Percentiles rank a stretch among this genome's conserved stretches.
Evolutionary conservation across 208 protist species (phyloP).

Genomic region (Willaertia magna): DNA sequence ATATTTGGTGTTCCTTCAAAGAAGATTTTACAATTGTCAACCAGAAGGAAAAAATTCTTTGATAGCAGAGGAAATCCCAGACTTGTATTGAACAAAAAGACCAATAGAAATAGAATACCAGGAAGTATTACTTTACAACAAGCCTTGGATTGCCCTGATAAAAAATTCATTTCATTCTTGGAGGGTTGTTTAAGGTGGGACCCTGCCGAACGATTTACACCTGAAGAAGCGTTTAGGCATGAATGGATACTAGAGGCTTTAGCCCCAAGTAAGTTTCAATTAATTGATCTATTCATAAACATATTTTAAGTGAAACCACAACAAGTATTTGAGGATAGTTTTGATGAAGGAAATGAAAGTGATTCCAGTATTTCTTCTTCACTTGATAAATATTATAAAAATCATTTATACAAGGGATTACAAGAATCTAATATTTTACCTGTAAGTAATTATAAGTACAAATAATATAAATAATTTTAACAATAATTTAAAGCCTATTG

Average conservation of each 20-base stretch:
- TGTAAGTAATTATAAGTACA: background rate
- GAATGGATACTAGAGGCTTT: conserved; percentile 2
- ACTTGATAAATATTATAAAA: no score
- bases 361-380: background rate
- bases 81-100: conserved; percentile 37
- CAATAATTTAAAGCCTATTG: no score
- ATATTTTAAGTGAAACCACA: background rate
- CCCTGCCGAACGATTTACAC: conserved; percentile 1
- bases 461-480: background rate
- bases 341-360: background rate
- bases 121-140: conserved; percentile 28
- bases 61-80: conserved; percentile 29
- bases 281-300: no score
- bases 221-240: conserved; percentile 8
- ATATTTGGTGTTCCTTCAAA: conserved; percentile 61
- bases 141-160: conserved; percentile 34
- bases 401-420: no score
- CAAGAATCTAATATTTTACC: background rate
- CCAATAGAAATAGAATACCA: conserved; percentile 40
- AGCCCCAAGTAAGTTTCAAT: background rate
- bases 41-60: conserved; percentile 53
- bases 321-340: background rate
- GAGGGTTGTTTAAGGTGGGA: conserved; percentile 24
- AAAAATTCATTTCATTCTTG: conserved; percentile 44
- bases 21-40: conserved; percentile 39